These are phyloP conservation scores for Rhodotorula sp. DNA, from an alignment of 1,284 basidiomycete species.

Conservation along the genomic window DNA sequence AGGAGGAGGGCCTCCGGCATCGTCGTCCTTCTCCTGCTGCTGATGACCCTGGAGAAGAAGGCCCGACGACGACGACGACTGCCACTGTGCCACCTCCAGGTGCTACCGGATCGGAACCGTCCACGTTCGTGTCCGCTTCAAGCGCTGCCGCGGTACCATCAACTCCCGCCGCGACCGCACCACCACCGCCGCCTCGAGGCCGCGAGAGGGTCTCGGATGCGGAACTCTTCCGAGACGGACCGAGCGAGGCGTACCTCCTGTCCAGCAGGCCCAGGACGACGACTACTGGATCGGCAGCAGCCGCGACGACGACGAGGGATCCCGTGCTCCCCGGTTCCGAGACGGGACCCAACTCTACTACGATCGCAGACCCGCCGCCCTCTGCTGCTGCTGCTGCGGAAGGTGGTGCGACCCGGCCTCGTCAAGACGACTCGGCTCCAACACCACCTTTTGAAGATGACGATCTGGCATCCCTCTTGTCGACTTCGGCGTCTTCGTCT, in stretches of 20 bases:
- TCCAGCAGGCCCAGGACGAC: background rate
- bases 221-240: conserved; percentile 29
- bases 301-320: too few relatives aligned
- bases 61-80: background rate
- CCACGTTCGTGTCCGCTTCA: too few relatives aligned
- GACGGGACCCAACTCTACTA: too few relatives aligned
- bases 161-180: background rate
- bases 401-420: too few relatives aligned
- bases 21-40: too few relatives aligned
- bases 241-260: conserved; percentile 1
- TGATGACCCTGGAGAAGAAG: background rate
- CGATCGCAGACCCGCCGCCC: too few relatives aligned
- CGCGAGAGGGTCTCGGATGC: conserved; percentile 17
- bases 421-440: too few relatives aligned
- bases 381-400: too few relatives aligned
- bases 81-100: background rate
- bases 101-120: background rate
- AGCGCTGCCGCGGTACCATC: too few relatives aligned
- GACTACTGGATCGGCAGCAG: too few relatives aligned
- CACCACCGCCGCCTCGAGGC: background rate
- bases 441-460: background rate
- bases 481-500: background rate
- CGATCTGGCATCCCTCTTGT: background rate
- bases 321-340: too few relatives aligned
- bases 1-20: too few relatives aligned